A percentile compares a stretch with the other conserved stretches of the same genome.
phyloP scores from a whole-genome alignment of 2,329 filamentous ascomycete genomes.

The Verticillium albo-atrum region DNA sequence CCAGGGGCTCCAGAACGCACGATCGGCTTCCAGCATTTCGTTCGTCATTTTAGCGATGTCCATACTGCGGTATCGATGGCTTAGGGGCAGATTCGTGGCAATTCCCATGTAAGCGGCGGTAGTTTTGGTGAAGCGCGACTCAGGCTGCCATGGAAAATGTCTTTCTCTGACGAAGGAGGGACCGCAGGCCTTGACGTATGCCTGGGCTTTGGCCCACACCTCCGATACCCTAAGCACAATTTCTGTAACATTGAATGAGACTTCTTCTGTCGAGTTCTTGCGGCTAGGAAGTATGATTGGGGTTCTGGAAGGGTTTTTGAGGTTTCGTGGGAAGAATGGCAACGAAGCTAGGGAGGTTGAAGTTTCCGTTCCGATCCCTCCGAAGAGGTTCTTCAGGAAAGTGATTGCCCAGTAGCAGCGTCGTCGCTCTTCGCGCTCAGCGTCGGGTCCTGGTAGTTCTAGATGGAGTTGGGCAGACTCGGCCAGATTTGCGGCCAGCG shows the following conservation, averaged over 20 bases:
- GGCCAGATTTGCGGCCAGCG: not conserved
- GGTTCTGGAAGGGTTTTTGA: not conserved
- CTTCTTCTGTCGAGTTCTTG: not conserved
- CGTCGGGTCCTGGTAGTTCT: not conserved
- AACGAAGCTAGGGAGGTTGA: not conserved
- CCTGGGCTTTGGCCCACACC: not conserved
- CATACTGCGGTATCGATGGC: slow-evolving; percentile 44
- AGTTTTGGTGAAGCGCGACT: slow-evolving; percentile 47
- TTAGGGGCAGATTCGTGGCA: slow-evolving; percentile 44
- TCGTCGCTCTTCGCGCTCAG: slow-evolving; percentile 13
- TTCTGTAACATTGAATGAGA: not conserved
- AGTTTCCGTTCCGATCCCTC: slow-evolving; percentile 12
- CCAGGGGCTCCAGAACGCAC: slow-evolving; percentile 50
- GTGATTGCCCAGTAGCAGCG: slow-evolving; percentile 38
- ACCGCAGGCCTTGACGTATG: not conserved
- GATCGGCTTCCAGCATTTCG: slow-evolving; percentile 35
- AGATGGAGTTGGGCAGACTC: not conserved
- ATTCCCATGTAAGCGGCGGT: slow-evolving; percentile 45
- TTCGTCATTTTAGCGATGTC: slow-evolving; percentile 35
- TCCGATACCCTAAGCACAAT: not conserved
- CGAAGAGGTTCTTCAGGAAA: slow-evolving; percentile 36
- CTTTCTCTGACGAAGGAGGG: not conserved
- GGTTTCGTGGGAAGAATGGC: not conserved
- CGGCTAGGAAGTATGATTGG: not conserved
- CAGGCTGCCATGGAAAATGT: slow-evolving; percentile 32